These are phyloP conservation scores for Beauveria rudraprayagi DNA, from an alignment of 2,329 filamentous ascomycete species.

Conservation along the genomic window DNA sequence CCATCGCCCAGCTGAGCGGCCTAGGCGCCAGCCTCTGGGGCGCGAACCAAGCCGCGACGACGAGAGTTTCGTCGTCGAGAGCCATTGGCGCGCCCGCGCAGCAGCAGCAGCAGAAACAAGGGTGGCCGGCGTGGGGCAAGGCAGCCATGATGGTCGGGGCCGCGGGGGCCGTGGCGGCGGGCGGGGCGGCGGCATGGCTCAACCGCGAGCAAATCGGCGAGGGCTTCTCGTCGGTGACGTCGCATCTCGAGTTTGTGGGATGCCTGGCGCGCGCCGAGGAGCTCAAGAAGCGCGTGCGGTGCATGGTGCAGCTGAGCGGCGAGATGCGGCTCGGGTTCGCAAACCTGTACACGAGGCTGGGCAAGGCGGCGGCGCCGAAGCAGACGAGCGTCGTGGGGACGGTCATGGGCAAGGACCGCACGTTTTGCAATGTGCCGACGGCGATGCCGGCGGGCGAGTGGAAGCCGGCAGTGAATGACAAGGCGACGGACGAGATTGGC, in stretches of 20 bases:
- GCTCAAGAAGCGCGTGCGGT: slow-evolving; percentile 63
- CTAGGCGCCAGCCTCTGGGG: slow-evolving; percentile 63
- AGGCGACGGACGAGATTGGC: slow-evolving; percentile 65
- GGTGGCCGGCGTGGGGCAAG: slow-evolving; percentile 77
- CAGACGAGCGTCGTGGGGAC: slow-evolving; percentile 45
- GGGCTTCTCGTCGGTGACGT: slow-evolving; percentile 74
- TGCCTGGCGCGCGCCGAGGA: slow-evolving; percentile 81
- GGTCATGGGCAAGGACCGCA: slow-evolving; percentile 63
- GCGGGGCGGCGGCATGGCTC: slow-evolving; percentile 76
- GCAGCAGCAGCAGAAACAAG: slow-evolving; percentile 11
- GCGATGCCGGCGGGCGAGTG: slow-evolving; percentile 49
- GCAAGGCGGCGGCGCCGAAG: slow-evolving; percentile 53
- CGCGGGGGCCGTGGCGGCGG: slow-evolving; percentile 72
- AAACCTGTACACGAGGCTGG: slow-evolving; percentile 82
- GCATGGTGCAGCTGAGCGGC: slow-evolving; percentile 54
- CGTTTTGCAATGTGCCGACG: slow-evolving; percentile 75
- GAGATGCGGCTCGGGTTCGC: slow-evolving; percentile 68
- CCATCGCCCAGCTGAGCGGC: slow-evolving; percentile 58
- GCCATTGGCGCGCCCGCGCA: slow-evolving; percentile 2
- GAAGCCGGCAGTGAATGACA: slow-evolving; percentile 69
- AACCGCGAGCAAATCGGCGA: slow-evolving; percentile 72
- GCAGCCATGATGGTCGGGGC: slow-evolving; percentile 82
- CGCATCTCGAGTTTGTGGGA: slow-evolving; percentile 88
- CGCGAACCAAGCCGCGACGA: slow-evolving; percentile 27
- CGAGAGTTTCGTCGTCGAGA: slow-evolving; percentile 12